phyloP scores from a whole-genome alignment of 202 grass and related monocot genomes.

The Panicum virgatum region DNA sequence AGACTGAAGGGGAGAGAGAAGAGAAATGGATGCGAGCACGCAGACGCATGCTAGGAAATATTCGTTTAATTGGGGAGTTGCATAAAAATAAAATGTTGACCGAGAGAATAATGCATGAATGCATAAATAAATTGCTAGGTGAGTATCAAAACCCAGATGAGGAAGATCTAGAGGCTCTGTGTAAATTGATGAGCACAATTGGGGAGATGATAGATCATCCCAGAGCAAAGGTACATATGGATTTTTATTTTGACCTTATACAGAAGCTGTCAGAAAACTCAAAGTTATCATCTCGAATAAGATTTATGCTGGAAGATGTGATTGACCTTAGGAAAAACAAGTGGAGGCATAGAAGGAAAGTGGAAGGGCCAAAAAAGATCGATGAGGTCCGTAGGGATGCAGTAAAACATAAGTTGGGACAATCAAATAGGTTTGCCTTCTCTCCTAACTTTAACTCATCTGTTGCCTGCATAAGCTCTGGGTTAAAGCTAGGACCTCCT shows the following conservation, averaged over 20 bases:
- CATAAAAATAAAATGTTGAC: constrained; percentile 94
- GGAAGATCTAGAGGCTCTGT: constrained; percentile 84
- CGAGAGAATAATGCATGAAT: constrained; percentile 96
- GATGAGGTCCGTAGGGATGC: constrained; percentile 87
- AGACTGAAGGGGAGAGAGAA: constrained; percentile 61
- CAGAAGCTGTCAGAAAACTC: constrained; percentile 56
- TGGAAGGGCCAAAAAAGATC: constrained; percentile 96
- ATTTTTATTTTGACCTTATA: constrained; percentile 86
- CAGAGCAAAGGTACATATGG: constrained; percentile 81
- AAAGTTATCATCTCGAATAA: constrained; percentile 68
- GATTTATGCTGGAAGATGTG: constrained; percentile 80
- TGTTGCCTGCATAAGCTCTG: constrained; percentile 21
- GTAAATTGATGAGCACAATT: constrained; percentile 96
- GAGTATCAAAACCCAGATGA: constrained; percentile 79
- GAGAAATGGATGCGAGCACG: constrained; percentile 61
- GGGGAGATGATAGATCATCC: constrained; percentile 92
- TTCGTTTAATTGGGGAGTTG: constrained; percentile 87
- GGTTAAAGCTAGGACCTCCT: constrained; percentile 26
- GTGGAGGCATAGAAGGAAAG: constrained; percentile 91
- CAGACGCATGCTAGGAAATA: constrained; percentile 90
- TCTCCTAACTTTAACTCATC: constrained; percentile 42
- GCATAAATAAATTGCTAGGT: constrained; percentile 89
- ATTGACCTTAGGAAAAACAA: constrained; percentile 89
- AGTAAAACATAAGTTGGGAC: constrained; percentile 67
- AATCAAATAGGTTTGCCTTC: constrained; percentile 58